Evolutionary conservation across 306 rosid species (phyloP), one percentile per base, ranked within the genome.

Genomic region (Styphnolobium japonicum): DNA sequence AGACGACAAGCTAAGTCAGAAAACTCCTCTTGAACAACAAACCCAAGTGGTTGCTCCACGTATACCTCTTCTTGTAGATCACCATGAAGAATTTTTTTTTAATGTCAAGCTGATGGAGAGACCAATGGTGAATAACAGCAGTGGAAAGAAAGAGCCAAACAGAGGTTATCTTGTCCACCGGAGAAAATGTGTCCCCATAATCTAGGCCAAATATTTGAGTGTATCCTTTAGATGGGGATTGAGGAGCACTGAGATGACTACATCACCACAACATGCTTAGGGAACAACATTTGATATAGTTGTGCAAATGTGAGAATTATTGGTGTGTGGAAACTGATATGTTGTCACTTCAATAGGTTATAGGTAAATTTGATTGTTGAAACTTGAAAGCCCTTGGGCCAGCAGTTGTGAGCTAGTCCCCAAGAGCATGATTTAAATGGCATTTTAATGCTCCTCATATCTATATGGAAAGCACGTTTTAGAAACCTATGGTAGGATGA

Each of bases 381-480:
- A 56, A 68, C 27, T 52, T 56, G 58, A 62, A 56, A 68, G 45
- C 68, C 77, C 52, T 56, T 36, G 63, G 71, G 46, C 36, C 45
- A 67, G 63, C 9, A 22, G 22, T 46, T 72, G 19, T 46, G 15
- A 48, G 57, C 40, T 62, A 14, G 63, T 11, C 66, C 57, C 76
- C 43, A 66, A 11, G 40, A 14, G 31, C 14, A 48, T 27, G 55
- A 6, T 39, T 23, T 33, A 62, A 53, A 25, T 36, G 36, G 68
- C 18, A 75, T 78, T 21, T 62, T 40, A 69, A 37, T 55, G 56
- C 51, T 78, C 66, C 64, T 39, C 82, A 34, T 68, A 16, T 46
- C 53, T 40, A 45, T 40, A 45, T 14, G 49, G 57, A 73, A 60
- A 51, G 27, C 6, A 60, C n/a, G 78, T 64, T 77, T 64, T 45